A percentile compares a stretch with the other conserved stretches of the same genome.
These are phyloP conservation scores for Annulohypoxylon moriforme DNA, from an alignment of 495 filamentous ascomycete species.

Conservation along the genomic window DNA sequence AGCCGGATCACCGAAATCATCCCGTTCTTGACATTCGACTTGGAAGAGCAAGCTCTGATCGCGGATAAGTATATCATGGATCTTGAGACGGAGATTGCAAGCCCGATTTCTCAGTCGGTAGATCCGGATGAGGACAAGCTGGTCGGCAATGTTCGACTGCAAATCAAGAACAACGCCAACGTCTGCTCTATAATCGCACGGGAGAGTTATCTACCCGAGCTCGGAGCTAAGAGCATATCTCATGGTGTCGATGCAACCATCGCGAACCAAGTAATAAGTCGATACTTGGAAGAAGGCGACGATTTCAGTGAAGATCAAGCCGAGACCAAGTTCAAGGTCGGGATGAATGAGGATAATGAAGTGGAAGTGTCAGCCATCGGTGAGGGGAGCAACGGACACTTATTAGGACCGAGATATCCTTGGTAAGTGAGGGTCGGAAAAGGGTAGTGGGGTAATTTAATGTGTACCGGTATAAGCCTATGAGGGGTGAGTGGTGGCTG, in stretches of 20 bases:
- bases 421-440: slow-evolving; percentile 13
- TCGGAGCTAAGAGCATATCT: slow-evolving; percentile 55
- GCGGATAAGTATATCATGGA: slow-evolving; percentile 60
- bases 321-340: slow-evolving; percentile 42
- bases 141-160: slow-evolving; percentile 54
- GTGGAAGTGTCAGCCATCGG: slow-evolving; percentile 17
- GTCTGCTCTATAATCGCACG: slow-evolving; percentile 53
- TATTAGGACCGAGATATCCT: slow-evolving; percentile 16
- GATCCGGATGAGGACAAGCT: slow-evolving; percentile 49
- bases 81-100: slow-evolving; percentile 43
- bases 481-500: not conserved
- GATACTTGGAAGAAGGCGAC: slow-evolving; percentile 48
- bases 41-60: slow-evolving; percentile 54
- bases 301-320: slow-evolving; percentile 47
- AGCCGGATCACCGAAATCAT: slow-evolving; percentile 59
- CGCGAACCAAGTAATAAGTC: slow-evolving; percentile 39
- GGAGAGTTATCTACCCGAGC: slow-evolving; percentile 50
- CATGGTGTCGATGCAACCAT: slow-evolving; percentile 33
- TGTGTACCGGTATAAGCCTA: slow-evolving; percentile 10
- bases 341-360: slow-evolving; percentile 37
- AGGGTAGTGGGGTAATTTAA: not conserved
- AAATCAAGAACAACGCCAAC: slow-evolving; percentile 48
- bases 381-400: not conserved
- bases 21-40: slow-evolving; percentile 61
- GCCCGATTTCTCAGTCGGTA: slow-evolving; percentile 37